Percentiles rank a stretch among this genome's conserved stretches.
Conservation (phyloP, 306 rosid species). For the Luffa aegyptiaca region DNA sequence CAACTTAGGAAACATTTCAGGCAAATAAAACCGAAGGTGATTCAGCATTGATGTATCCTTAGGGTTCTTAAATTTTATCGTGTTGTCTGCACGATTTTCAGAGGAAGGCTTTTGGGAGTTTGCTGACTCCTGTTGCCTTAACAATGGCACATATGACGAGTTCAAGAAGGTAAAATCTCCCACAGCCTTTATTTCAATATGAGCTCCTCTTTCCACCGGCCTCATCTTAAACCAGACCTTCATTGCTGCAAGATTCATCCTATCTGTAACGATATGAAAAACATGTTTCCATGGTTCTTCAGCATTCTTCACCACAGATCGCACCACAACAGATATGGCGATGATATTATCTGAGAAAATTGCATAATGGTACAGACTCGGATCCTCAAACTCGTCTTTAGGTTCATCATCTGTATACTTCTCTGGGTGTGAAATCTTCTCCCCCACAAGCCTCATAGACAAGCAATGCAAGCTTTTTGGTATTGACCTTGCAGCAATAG, state of each 20-base stretch:
- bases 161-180: constrained; percentile 76
- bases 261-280: constrained; percentile 78
- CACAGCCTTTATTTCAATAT: constrained; percentile 79
- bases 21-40: constrained; percentile 88
- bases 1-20: constrained; percentile 90
- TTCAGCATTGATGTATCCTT: constrained; percentile 60
- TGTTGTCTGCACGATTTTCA: constrained; percentile 45
- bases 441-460: constrained; percentile 94
- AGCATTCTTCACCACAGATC: constrained; percentile 87
- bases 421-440: constrained; percentile 70
- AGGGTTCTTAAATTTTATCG: constrained; percentile 35
- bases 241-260: constrained; percentile 98
- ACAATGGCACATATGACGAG: constrained; percentile 66
- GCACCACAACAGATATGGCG: constrained; percentile 88
- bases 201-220: constrained; percentile 74
- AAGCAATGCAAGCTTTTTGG: constrained; percentile 98
- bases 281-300: constrained; percentile 93
- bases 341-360: constrained; percentile 89
- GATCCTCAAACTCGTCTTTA: constrained; percentile 78
- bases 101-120: constrained; percentile 42
- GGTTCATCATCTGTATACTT: constrained; percentile 71
- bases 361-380: constrained; percentile 83
- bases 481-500: constrained; percentile 75
- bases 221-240: constrained; percentile 99
- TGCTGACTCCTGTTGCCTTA: constrained; percentile 58